phyloP scores from a whole-genome alignment of 2,329 filamentous ascomycete genomes.

The Leptoxyphium fumago region DNA sequence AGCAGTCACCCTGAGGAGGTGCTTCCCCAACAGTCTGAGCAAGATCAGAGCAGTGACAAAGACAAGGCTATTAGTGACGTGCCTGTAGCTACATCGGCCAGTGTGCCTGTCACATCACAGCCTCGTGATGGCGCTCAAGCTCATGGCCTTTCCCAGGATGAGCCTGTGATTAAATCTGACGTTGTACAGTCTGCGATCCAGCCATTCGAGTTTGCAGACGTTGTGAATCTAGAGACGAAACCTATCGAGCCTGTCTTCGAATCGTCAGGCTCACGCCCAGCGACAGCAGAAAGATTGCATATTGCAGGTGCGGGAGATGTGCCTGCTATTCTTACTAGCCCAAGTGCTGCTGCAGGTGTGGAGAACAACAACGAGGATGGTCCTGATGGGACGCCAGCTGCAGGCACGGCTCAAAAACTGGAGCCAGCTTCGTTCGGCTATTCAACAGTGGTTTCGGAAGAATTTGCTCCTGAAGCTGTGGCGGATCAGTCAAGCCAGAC shows the following conservation, averaged over 20 bases:
- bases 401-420: no score
- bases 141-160: not conserved
- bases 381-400: not conserved
- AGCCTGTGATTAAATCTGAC: no score
- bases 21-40: not conserved
- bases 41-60: not conserved
- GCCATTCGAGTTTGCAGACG: not conserved
- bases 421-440: no score
- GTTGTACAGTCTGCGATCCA: not conserved
- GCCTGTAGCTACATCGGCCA: not conserved
- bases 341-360: no score
- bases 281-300: not conserved
- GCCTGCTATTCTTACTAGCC: no score
- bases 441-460: no score
- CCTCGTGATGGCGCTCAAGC: not conserved
- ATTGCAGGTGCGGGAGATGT: no score
- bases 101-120: slow-evolving; percentile 1
- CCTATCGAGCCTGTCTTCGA: not conserved
- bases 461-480: no score
- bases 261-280: not conserved
- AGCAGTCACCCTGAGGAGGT: slow-evolving; percentile 2
- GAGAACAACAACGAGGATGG: slow-evolving; percentile 3
- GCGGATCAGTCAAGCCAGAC: no score
- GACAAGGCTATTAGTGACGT: not conserved
- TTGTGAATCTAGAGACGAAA: not conserved